phyloP scores from a whole-genome alignment of 805 yeast genomes.

The Grigorovia yakushimaensis region DNA sequence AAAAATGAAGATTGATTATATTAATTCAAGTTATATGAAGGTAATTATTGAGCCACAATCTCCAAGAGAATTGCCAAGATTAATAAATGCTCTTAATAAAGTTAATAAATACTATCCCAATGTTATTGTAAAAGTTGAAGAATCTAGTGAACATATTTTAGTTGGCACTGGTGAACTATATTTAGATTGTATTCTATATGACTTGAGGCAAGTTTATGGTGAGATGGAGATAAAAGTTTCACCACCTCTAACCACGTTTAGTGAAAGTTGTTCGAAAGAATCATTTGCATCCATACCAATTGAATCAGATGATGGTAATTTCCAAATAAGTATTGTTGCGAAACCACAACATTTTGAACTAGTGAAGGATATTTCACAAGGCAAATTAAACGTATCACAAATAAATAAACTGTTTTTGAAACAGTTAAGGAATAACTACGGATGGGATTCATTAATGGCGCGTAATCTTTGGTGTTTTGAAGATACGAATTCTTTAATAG shows the following conservation, averaged over 20 bases:
- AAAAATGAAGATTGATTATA: conserved; percentile 31
- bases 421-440: conserved; percentile 44
- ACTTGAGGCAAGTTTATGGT: conserved; percentile 53
- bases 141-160: conserved; percentile 77
- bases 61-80: conserved; percentile 68
- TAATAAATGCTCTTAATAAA: conserved; percentile 59
- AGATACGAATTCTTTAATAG: conserved; percentile 49
- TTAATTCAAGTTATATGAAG: conserved; percentile 49
- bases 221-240: conserved; percentile 70
- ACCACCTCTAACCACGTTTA: conserved; percentile 69
- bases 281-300: conserved; percentile 62
- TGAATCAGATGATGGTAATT: conserved; percentile 43
- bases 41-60: conserved; percentile 73
- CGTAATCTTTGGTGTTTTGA: conserved; percentile 76
- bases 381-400: conserved; percentile 31
- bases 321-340: conserved; percentile 56
- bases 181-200: conserved; percentile 74
- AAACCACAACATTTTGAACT: conserved; percentile 59
- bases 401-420: conserved; percentile 43
- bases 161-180: conserved; percentile 82
- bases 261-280: conserved; percentile 62
- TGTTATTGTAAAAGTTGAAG: conserved; percentile 63
- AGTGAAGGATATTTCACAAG: conserved; percentile 21
- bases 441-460: conserved; percentile 79
- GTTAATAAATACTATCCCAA: conserved; percentile 58